phyloP scores from a whole-genome alignment of 495 filamentous ascomycete genomes.

The Saxophila tyrrhenica region DNA sequence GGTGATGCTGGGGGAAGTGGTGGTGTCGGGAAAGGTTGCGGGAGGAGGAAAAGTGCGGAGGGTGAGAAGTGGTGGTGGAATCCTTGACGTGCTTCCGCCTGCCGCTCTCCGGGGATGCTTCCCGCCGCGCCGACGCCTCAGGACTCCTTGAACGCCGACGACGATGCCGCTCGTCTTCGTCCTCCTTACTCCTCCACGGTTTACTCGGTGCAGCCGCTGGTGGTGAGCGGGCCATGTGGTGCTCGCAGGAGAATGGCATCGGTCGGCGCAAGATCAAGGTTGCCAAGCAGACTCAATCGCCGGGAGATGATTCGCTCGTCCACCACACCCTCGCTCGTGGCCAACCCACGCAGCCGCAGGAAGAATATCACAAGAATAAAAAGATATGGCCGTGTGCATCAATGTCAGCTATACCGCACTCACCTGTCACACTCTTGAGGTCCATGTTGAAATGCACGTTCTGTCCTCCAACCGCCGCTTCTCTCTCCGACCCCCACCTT shows the following conservation, averaged over 20 bases:
- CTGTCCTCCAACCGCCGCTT: too few species aligned
- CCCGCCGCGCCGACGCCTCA: not conserved
- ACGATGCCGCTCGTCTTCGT: constrained; percentile 1
- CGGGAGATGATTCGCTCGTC: not conserved
- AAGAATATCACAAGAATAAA: not conserved
- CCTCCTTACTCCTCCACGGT: not conserved
- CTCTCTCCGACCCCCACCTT: too few species aligned
- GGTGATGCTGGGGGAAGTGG: constrained; percentile 14
- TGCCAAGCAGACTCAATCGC: not conserved
- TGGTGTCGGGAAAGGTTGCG: constrained; percentile 13
- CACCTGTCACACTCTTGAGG: not conserved
- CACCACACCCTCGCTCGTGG: too few species aligned
- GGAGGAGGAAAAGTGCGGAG: constrained; percentile 16
- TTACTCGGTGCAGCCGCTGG: not conserved
- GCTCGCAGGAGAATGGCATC: not conserved
- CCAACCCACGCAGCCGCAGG: not conserved
- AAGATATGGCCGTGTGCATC: not conserved
- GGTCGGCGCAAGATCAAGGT: constrained; percentile 1
- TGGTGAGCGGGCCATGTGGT: constrained; percentile 13
- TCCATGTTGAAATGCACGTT: too few species aligned
- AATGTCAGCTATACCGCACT: not conserved
- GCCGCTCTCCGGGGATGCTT: not conserved
- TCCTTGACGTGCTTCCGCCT: constrained; percentile 11
- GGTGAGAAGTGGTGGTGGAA: constrained; percentile 2
- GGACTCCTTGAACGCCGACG: constrained; percentile 5